phyloP scores from a whole-genome alignment of 257 asterid genomes.

The Perilla frutescens region DNA sequence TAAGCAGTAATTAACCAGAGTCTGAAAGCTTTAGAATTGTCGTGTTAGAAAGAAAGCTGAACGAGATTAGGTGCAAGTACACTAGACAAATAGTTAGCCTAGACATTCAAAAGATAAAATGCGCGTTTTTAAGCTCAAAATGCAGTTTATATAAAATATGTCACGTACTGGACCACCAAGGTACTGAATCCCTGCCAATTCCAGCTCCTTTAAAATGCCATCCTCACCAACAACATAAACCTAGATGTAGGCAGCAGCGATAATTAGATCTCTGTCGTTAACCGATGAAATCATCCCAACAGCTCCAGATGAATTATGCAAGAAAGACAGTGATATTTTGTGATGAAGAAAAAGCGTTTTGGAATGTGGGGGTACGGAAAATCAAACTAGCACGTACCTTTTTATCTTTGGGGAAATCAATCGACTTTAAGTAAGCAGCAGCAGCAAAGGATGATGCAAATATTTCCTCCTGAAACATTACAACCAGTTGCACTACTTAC shows the following conservation, averaged over 20 bases:
- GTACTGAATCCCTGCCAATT: slow-evolving; percentile 81
- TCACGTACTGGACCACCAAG: slow-evolving; percentile 92
- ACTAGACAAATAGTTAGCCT: slow-evolving; percentile 8
- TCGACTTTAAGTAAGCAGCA: slow-evolving; percentile 96
- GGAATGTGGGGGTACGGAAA: no score
- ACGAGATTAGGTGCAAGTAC: background rate
- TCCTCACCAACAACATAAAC: slow-evolving; percentile 98
- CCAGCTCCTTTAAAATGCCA: slow-evolving; percentile 94
- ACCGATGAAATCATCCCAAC: slow-evolving; percentile 25
- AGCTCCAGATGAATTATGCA: background rate
- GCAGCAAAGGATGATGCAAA: slow-evolving; percentile 99
- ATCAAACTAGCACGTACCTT: slow-evolving; percentile 54
- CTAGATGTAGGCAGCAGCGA: slow-evolving; percentile 44
- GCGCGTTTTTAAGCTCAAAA: background rate
- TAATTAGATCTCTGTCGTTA: slow-evolving; percentile 25
- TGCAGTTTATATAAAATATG: slow-evolving; percentile 24
- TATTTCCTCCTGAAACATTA: slow-evolving; percentile 83
- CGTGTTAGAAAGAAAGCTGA: slow-evolving; percentile 19
- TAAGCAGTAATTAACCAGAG: background rate
- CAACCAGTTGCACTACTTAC: slow-evolving; percentile 29
- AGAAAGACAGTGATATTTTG: background rate
- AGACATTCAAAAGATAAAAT: slow-evolving; percentile 3
- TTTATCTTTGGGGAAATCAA: slow-evolving; percentile 94
- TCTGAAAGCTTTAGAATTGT: background rate
- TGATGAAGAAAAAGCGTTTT: background rate